Base-by-base conservation (phyloP, 208 protist genomes). In the Leishmania braziliensis region DNA sequence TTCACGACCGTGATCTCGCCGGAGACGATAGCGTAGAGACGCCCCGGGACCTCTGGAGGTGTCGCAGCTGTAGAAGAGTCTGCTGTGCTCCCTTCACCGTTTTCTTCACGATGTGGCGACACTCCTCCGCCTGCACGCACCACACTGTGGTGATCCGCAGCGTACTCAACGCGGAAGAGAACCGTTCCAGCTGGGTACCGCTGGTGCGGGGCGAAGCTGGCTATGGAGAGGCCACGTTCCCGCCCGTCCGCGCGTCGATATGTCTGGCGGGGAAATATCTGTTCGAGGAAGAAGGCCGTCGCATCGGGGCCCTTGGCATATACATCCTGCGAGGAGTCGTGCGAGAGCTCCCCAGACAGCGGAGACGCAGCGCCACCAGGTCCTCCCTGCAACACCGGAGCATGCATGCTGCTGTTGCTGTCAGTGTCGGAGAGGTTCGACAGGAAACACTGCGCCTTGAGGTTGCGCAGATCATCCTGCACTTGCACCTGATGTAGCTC, bases 161-260 rank as follows among this genome's bases (percentile, higher is more conserved):
- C 29, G 63, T 74, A 77, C 60, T 18, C 43, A 2, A 83, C 73
- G 43, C 73, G 46, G 63, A 78, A 83, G 26, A 83, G 74, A 8
- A 83, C 72, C 71, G 79, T 50, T 8, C 73, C 79, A n/a, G 16
- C 26, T 23, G 60, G 73, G 36, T 78, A 74, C 12, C 29, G 48
- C 58, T 54, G 71, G 20, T 46, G 46, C 36, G 71, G 48, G n/a
- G 62, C 58, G 73, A 83, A 83, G 62, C 56, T 36, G 33, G 79
- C 79, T 54, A 83, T 78, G 20, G 79, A 70, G 14, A 83, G 72
- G 0, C 79, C 79, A 5, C 79, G 79, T 60, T 83, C 79, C 5
- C 79, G 79, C 2, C 79, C 79, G n/a, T 83, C 79, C 3, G 73
- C 74, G 0, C 29, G 71, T 2, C 74, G 53, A 66, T 83, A 83